Evolutionary conservation across 176 grass and related monocot species (phyloP), one percentile per base, ranked within the genome.

Genomic region (Canna indica): DNA sequence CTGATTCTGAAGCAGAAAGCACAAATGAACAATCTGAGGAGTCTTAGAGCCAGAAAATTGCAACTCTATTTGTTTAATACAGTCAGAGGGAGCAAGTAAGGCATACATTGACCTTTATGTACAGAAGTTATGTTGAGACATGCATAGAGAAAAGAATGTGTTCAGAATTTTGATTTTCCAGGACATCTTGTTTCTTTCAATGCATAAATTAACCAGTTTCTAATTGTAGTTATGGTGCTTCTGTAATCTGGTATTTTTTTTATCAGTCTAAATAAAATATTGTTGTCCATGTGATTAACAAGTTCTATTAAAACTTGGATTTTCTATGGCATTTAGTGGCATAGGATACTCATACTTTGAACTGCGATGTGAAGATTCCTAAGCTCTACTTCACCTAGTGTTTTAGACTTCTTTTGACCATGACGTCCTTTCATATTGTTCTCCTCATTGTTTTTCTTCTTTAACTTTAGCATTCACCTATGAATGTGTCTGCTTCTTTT

Each of bases 1-100:
- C 4, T 65, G 74, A 68, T 36, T 25, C 75, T 25, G 69, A 78
- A 59, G 69, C 4, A 59, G 39, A 35, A 0, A 42, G 44, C 54
- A 62, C 72, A 50, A 69, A 86, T 39, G 33, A 29, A 73, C 67
- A 70, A 79, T 32, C 74, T 53, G 38, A 89, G 52, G 72, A 66
- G 45, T 76, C 80, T 78, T 64, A 73, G 75, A 54, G 35, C 46
- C 69, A 80, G 41, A 7, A 47, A 16, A 69, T 6, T 29, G 1
- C 41, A 18, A 27, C 10, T 46, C 30, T 47, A 15, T 46, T 47
- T 47, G 13, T 35, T 68, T 22, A 68, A 28, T 28, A 16, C 41
- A 17, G 67, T 16, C 1, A 69, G 25, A 15, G 11, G 67, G 41
- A 68, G 8, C 33, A 65, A 22, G 31, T 47, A 46, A 9, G 22